These are phyloP conservation scores for Ustilago vetiveriae DNA, from an alignment of 1,284 basidiomycete species.

Conservation along the genomic window DNA sequence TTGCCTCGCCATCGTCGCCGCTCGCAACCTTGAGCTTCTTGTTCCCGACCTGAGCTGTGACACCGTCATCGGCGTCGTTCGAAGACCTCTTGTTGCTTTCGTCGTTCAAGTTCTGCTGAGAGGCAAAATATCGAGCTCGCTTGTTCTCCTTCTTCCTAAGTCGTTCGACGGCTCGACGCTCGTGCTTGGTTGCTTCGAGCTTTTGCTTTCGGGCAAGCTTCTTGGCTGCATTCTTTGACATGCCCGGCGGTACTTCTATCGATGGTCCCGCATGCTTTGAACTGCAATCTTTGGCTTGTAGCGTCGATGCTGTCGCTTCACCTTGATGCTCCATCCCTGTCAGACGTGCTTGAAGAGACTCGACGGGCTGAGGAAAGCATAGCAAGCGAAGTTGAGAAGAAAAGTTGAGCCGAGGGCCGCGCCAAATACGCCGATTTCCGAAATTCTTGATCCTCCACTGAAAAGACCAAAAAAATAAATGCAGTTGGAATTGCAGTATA, in stretches of 20 bases:
- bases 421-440: no score
- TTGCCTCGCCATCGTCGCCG: conserved; percentile 67
- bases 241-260: conserved; percentile 29
- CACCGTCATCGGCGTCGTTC: conserved; percentile 48
- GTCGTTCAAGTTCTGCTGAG: not conserved
- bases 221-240: conserved; percentile 83
- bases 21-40: conserved; percentile 32
- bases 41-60: conserved; percentile 65
- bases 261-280: conserved; percentile 23
- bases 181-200: conserved; percentile 76
- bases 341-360: no score
- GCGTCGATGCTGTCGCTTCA: not conserved
- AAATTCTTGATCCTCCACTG: no score
- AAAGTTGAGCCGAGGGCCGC: no score
- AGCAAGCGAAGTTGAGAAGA: no score
- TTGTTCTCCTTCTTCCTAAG: conserved; percentile 70
- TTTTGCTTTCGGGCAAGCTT: conserved; percentile 77
- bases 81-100: conserved; percentile 4
- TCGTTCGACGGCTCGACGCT: conserved; percentile 76
- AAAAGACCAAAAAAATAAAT: no score
- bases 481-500: conserved; percentile 16
- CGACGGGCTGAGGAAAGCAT: no score
- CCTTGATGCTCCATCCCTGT: conserved; percentile 2
- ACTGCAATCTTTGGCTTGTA: not conserved
- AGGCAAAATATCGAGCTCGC: conserved; percentile 68